Percentiles rank a stretch among this genome's conserved stretches.
Evolutionary conservation across 495 filamentous ascomycete genomes (phyloP).

Genomic region (Lineolata rhizophorae): DNA sequence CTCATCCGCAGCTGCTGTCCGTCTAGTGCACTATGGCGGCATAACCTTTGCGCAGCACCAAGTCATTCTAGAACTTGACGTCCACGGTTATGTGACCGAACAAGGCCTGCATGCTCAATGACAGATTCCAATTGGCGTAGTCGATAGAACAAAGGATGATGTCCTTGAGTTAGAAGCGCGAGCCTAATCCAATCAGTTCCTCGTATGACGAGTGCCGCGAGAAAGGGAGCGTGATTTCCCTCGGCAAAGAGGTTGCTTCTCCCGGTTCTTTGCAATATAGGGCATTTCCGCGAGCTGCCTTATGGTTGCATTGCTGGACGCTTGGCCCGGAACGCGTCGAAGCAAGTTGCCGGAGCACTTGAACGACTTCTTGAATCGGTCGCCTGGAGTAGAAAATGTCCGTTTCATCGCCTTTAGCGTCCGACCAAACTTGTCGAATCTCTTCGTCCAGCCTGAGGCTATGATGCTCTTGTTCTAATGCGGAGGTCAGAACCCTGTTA

Average conservation of each 20-base stretch:
- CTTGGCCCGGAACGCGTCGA: background rate
- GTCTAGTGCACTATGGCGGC: background rate
- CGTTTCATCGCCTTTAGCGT: too few relatives aligned
- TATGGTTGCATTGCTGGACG: background rate
- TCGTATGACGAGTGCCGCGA: constrained; percentile 75
- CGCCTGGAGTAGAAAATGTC: too few relatives aligned
- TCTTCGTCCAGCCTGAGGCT: background rate
- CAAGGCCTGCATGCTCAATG: constrained; percentile 36
- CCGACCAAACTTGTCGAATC: too few relatives aligned
- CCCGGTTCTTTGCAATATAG: too few relatives aligned
- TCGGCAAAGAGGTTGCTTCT: background rate
- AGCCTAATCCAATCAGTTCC: constrained; percentile 52
- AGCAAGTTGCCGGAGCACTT: too few relatives aligned
- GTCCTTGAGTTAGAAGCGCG: constrained; percentile 48
- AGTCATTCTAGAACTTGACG: constrained; percentile 40
- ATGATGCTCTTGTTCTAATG: background rate
- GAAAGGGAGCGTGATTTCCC: constrained; percentile 45
- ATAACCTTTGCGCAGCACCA: constrained; percentile 26
- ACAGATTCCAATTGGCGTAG: constrained; percentile 33
- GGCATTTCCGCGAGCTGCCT: too few relatives aligned
- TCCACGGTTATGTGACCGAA: constrained; percentile 52
- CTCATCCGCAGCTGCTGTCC: background rate
- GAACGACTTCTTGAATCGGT: background rate
- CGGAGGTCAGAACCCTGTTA: background rate
- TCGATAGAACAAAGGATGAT: constrained; percentile 72